Evolutionary conservation across 768 basidiomycete genomes (phyloP), one percentile per base, ranked within the genome.

Genomic region (Tremella fuciformis): DNA sequence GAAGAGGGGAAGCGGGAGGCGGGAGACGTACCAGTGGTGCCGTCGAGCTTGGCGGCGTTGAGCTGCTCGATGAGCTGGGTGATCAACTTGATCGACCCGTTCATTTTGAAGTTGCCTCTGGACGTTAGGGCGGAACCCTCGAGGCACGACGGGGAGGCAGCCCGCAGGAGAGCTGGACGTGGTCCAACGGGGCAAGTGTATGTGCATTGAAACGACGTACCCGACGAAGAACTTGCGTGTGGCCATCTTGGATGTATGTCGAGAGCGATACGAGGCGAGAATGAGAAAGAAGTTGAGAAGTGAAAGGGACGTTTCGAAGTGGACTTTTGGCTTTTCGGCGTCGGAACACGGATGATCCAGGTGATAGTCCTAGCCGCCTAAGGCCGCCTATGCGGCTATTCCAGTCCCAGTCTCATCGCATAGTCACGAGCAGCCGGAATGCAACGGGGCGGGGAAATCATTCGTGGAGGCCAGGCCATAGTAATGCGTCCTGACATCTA

Each of bases 81-180:
- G 77, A 88, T 86, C 66, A 84, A 82, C 63, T 82, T 81, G 63
- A 81, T 81, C 38, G 85, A 83, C 58, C 81, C 80, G 81, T 97
- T 94, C 86, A 98, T 87, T 82, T 97, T 99, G 85, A 94, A 97
- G 84, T 98, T 97, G 26, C 92, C 80, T 76, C 94, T 94, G 69
- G 89, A 38, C 18, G 58, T 24, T 13, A 53, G 42, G 42, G 42
- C n/a, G 22, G 22, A 18, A 6, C 16, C 42, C 16, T 4, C 4
- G 42, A 15, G 42, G n/a, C n/a, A 46, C n/a, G 16, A 6, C 7
- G 22, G 19, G 22, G 8, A n/a, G 24, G 16, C 6, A 50, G 21
- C 19, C 16, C 3, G 16, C n/a, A n/a, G 9, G 21, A 7, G 8
- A n/a, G 25, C 16, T 3, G 22, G 25, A 3, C 21, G 22, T n/a